Evolutionary conservation across 441 rosid species (phyloP).

Genomic region (Adansonia gregorii): DNA sequence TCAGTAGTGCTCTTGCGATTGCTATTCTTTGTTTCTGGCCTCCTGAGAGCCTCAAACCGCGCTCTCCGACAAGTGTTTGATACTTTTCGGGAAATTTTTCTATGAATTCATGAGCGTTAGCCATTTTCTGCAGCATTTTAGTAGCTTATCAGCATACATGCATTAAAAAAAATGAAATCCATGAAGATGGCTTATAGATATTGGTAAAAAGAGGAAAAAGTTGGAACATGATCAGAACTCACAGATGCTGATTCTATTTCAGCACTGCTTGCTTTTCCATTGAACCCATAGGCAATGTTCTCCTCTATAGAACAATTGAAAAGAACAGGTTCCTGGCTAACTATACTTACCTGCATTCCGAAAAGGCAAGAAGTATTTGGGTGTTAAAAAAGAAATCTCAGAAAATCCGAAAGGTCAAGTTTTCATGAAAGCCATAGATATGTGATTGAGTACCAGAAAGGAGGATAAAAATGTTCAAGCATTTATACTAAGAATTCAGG

Average conservation of each 20-base stretch:
- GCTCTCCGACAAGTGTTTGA: constrained; percentile 78
- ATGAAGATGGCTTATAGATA: background rate
- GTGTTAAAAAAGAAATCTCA: background rate
- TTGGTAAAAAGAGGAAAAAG: background rate
- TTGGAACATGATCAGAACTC: constrained; percentile 32
- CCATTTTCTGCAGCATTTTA: constrained; percentile 74
- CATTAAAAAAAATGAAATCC: background rate
- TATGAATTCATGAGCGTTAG: constrained; percentile 88
- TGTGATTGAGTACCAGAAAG: background rate
- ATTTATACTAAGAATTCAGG: background rate
- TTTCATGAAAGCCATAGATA: background rate
- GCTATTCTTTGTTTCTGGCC: constrained; percentile 95
- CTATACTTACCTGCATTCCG: constrained; percentile 72
- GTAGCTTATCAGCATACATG: constrained; percentile 13
- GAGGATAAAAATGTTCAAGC: background rate
- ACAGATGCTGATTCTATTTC: constrained; percentile 78
- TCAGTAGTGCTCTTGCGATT: constrained; percentile 85
- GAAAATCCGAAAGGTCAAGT: background rate
- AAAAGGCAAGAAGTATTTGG: background rate
- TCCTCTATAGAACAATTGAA: constrained; percentile 89
- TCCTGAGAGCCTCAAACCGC: constrained; percentile 87
- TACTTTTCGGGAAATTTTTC: constrained; percentile 77
- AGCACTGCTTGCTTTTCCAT: constrained; percentile 57
- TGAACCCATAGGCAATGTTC: constrained; percentile 83
- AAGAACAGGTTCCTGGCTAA: constrained; percentile 95